These are phyloP conservation scores for Suillus variegatus DNA, from an alignment of 768 basidiomycete genomes.

Conservation along the genomic window DNA sequence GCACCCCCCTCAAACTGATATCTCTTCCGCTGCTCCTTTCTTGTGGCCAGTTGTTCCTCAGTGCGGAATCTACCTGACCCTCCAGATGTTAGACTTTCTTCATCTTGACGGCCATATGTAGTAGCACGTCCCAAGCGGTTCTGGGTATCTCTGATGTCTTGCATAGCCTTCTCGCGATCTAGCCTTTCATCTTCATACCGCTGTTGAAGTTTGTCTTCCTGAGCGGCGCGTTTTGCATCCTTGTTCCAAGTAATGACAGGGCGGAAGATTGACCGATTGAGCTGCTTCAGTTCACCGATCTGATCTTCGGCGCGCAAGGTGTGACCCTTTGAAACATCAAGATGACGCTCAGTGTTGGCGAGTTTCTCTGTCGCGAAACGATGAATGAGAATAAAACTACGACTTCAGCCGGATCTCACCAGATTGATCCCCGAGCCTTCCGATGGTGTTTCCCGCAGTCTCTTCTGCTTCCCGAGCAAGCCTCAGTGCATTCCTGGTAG, in stretches of 20 bases:
- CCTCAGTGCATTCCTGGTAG: slow-evolving; percentile 88
- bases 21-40: slow-evolving; percentile 73
- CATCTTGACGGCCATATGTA: slow-evolving; percentile 55
- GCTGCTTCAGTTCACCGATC: slow-evolving; percentile 89
- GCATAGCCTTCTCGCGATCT: slow-evolving; percentile 83
- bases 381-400: not conserved
- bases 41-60: slow-evolving; percentile 50
- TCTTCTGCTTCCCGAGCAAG: slow-evolving; percentile 97
- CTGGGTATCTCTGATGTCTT: slow-evolving; percentile 85
- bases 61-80: slow-evolving; percentile 45
- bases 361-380: slow-evolving; percentile 60
- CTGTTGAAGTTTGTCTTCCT: slow-evolving; percentile 79
- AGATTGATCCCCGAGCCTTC: slow-evolving; percentile 87
- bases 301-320: slow-evolving; percentile 88
- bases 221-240: slow-evolving; percentile 82
- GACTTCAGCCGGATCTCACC: slow-evolving; percentile 49
- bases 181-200: slow-evolving; percentile 87
- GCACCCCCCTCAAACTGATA: slow-evolving; percentile 92
- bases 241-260: slow-evolving; percentile 94
- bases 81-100: slow-evolving; percentile 36
- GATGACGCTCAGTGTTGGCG: slow-evolving; percentile 92
- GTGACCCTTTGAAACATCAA: slow-evolving; percentile 90
- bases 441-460: slow-evolving; percentile 83
- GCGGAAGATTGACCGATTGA: slow-evolving; percentile 94
- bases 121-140: slow-evolving; percentile 78